A percentile compares a stretch with the other conserved stretches of the same genome.
phyloP scores from a whole-genome alignment of 805 yeast genomes.

The Pichia californica region DNA sequence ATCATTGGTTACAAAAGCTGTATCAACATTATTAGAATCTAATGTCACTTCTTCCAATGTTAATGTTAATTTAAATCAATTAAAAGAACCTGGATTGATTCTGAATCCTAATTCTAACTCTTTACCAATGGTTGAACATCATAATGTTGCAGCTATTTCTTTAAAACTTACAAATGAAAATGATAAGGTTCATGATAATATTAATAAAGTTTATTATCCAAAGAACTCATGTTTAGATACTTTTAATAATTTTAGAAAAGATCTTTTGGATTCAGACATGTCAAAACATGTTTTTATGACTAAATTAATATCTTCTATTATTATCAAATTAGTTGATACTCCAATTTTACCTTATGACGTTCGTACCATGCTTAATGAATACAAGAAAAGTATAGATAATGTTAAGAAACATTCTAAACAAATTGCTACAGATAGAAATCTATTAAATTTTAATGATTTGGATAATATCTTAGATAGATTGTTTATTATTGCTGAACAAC shows the following conservation, averaged over 20 bases:
- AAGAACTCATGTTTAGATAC: constrained; percentile 56
- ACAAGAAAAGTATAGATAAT: constrained; percentile 41
- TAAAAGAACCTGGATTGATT: not conserved
- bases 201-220: constrained; percentile 35
- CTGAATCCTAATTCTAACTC: constrained; percentile 5
- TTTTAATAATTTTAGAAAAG: constrained; percentile 45
- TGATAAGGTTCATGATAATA: constrained; percentile 7
- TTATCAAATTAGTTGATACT: constrained; percentile 59
- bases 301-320: constrained; percentile 45
- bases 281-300: constrained; percentile 49
- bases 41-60: constrained; percentile 34
- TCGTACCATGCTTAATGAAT: constrained; percentile 35
- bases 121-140: constrained; percentile 53
- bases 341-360: constrained; percentile 73
- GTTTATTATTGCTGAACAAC: constrained; percentile 38
- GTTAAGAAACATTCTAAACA: constrained; percentile 32
- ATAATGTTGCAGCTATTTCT: constrained; percentile 67
- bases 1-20: constrained; percentile 37
- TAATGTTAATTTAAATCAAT: constrained; percentile 36
- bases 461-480: constrained; percentile 30
- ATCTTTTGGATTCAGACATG: constrained; percentile 50
- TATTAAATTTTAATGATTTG: constrained; percentile 25
- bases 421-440: not conserved
- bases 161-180: constrained; percentile 39
- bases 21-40: constrained; percentile 28